Evolutionary conservation across 805 yeast species (phyloP).

Genomic region (Yarrowia sp.): DNA sequence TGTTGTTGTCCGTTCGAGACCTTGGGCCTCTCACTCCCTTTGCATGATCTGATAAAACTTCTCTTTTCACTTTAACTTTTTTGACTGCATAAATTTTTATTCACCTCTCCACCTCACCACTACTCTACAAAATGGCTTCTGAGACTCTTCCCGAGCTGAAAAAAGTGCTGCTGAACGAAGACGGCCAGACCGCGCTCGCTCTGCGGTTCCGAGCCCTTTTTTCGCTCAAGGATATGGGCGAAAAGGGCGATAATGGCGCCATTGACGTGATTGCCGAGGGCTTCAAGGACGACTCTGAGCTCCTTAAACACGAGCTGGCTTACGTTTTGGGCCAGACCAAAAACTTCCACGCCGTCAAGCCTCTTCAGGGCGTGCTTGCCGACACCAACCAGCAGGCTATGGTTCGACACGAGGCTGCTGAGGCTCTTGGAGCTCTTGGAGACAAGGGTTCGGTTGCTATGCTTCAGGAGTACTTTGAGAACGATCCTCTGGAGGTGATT

Average conservation of each 20-base stretch:
- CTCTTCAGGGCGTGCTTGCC: slow-evolving; percentile 65
- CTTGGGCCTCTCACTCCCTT: too few species aligned
- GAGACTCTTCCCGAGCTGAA: slow-evolving; percentile 29
- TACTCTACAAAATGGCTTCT: background rate
- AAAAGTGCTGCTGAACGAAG: slow-evolving; percentile 34
- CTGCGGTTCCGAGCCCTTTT: slow-evolving; percentile 91
- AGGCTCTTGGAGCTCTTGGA: slow-evolving; percentile 95
- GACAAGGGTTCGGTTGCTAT: slow-evolving; percentile 67
- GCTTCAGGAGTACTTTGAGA: slow-evolving; percentile 56
- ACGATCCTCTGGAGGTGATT: slow-evolving; percentile 83
- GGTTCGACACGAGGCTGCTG: slow-evolving; percentile 99
- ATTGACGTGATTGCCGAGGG: slow-evolving; percentile 81
- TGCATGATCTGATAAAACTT: slow-evolving; percentile 10
- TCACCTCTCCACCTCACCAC: background rate
- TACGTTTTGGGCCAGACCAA: slow-evolving; percentile 95
- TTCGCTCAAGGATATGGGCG: slow-evolving; percentile 81
- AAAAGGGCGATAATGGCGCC: slow-evolving; percentile 63
- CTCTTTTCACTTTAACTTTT: background rate
- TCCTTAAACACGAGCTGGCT: slow-evolving; percentile 95
- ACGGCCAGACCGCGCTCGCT: slow-evolving; percentile 71
- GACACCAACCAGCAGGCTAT: slow-evolving; percentile 67
- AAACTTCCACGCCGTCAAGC: slow-evolving; percentile 72
- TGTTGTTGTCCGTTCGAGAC: too few species aligned
- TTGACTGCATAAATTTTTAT: background rate
- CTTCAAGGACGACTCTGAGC: slow-evolving; percentile 76